Percentiles rank a stretch among this genome's conserved stretches.
Conservation (phyloP, 2,329 filamentous ascomycete genomes). For the Clarireedia hainanense region DNA sequence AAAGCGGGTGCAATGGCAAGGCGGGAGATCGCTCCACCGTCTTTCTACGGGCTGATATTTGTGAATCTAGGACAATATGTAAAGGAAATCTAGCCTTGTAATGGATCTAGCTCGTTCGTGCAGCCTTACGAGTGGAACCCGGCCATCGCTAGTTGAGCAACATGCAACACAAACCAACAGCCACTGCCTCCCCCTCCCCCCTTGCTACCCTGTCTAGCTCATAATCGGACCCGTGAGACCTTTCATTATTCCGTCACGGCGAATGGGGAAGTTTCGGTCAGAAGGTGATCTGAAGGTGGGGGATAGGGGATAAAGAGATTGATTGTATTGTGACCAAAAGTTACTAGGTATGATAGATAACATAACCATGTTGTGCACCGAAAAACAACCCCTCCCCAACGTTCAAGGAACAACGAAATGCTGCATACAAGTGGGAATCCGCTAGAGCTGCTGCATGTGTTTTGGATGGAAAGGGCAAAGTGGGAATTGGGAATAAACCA, state of each 20-base stretch:
- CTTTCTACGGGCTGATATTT: not conserved
- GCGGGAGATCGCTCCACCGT: constrained; percentile 8
- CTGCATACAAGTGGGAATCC: not conserved
- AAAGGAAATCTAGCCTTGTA: constrained; percentile 7
- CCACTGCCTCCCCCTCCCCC: not conserved
- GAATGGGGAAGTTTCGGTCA: constrained; percentile 2
- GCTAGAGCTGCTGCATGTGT: too few relatives aligned
- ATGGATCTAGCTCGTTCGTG: constrained; percentile 1
- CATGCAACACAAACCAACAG: not conserved
- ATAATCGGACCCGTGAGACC: not conserved
- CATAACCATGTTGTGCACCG: not conserved
- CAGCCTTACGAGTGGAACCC: constrained; percentile 13
- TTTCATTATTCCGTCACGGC: not conserved
- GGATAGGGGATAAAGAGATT: not conserved
- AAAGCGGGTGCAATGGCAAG: constrained; percentile 1
- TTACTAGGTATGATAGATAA: not conserved
- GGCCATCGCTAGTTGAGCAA: not conserved
- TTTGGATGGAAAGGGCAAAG: too few relatives aligned
- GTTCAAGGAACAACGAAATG: not conserved
- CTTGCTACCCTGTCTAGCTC: not conserved
- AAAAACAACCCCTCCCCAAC: not conserved
- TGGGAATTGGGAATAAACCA: not conserved
- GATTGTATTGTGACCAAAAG: not conserved
- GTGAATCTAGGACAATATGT: not conserved
- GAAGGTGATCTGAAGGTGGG: not conserved